Conservation (phyloP, 164 flowering plant genomes). For the Macadamia integrifolia region DNA sequence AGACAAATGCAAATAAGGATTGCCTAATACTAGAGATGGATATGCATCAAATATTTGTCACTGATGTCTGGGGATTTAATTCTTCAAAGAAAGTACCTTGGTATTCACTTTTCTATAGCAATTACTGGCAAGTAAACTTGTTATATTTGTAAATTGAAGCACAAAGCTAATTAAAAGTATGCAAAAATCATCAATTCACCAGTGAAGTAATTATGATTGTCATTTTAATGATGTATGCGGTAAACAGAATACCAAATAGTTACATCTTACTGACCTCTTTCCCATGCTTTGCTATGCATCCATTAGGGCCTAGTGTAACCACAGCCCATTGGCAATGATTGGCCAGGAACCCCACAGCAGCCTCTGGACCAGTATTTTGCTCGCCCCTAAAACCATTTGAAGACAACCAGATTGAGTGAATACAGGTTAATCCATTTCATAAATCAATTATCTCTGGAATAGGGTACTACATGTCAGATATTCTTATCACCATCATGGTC, state of each 20-base stretch:
- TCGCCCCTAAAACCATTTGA: conserved; percentile 41
- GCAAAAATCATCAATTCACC: too few relatives aligned
- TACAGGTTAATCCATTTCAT: neutral
- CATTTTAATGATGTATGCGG: neutral
- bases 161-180: neutral
- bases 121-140: neutral
- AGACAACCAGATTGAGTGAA: neutral
- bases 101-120: neutral
- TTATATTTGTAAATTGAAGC: neutral
- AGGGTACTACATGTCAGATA: too few relatives aligned
- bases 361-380: conserved; percentile 48
- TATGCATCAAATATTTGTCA: neutral
- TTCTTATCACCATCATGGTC: too few relatives aligned
- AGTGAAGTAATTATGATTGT: too few relatives aligned
- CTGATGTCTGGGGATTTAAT: neutral
- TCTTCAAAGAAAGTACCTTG: too few relatives aligned
- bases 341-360: conserved; percentile 64
- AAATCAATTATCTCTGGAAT: neutral
- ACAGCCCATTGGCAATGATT: conserved; percentile 82
- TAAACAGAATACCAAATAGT: neutral
- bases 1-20: neutral
- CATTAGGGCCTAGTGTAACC: conserved; percentile 77
- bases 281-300: conserved; percentile 83
- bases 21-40: neutral
- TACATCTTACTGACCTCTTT: conserved; percentile 51